phyloP scores from a whole-genome alignment of 306 rosid genomes.

The Cotoneaster glaucophyllus region DNA sequence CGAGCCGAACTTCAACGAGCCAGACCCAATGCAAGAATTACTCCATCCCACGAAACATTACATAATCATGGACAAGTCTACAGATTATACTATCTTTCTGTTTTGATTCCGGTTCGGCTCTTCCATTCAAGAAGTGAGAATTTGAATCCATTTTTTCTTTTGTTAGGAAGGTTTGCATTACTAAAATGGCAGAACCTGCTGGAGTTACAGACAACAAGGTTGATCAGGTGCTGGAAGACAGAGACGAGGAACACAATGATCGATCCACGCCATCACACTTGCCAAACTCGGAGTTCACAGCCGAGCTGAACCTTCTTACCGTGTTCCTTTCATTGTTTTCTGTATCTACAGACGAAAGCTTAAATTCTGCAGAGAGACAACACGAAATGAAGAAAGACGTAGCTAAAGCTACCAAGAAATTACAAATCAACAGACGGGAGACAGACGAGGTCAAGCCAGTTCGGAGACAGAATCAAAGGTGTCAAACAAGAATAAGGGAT shows the following conservation, averaged over 20 bases:
- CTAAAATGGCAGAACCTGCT: constrained; percentile 19
- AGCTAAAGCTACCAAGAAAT: constrained; percentile 8
- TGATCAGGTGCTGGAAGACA: constrained; percentile 8
- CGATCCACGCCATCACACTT: not conserved
- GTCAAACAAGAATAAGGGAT: constrained; percentile 28
- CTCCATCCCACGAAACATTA: no score
- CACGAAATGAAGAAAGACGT: not conserved
- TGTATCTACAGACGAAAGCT: constrained; percentile 19
- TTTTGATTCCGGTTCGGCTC: no score
- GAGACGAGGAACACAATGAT: constrained; percentile 10
- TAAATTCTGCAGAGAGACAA: not conserved
- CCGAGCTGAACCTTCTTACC: constrained; percentile 41
- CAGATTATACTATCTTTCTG: no score
- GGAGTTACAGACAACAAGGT: constrained; percentile 11
- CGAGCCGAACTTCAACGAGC: no score
- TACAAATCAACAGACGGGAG: constrained; percentile 13
- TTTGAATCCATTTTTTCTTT: no score
- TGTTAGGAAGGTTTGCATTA: not conserved
- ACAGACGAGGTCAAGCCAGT: constrained; percentile 25
- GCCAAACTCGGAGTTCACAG: constrained; percentile 17
- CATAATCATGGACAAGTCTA: no score
- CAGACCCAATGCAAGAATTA: no score
- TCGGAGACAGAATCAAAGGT: constrained; percentile 4
- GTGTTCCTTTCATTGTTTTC: constrained; percentile 38
- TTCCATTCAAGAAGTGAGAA: not conserved